A percentile compares a stretch with the other conserved stretches of the same genome.
phyloP scores from a whole-genome alignment of 106 monocot species.

The Dendrobium chrysotoxum region DNA sequence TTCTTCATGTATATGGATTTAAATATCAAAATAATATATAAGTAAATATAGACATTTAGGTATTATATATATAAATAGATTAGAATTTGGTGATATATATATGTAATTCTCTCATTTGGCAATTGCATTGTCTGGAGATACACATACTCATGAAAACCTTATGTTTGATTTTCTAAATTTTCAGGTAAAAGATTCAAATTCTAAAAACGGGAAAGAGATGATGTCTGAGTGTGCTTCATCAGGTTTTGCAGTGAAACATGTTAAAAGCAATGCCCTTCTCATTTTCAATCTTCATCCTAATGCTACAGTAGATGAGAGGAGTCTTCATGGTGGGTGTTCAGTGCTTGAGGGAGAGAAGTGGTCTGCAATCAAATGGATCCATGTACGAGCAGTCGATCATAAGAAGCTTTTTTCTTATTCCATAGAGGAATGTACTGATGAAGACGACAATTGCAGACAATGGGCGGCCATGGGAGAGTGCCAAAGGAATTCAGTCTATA shows the following conservation, averaged over 20 bases:
- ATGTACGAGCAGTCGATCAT: conserved; percentile 11
- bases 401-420: neutral
- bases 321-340: conserved; percentile 34
- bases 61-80: too few species aligned
- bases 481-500: conserved; percentile 49
- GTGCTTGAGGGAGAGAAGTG: conserved; percentile 64
- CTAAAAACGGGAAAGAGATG: conserved; percentile 14
- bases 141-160: neutral
- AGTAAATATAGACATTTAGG: too few species aligned
- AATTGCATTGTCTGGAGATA: too few species aligned
- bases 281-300: conserved; percentile 58
- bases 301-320: conserved; percentile 36
- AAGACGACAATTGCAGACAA: conserved; percentile 41
- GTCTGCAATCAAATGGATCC: conserved; percentile 55
- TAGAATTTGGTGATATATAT: too few species aligned
- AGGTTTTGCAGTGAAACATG: conserved; percentile 46
- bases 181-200: neutral
- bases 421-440: conserved; percentile 51
- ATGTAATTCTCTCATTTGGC: too few species aligned
- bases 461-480: conserved; percentile 80
- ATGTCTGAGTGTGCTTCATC: conserved; percentile 35
- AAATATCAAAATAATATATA: too few species aligned
- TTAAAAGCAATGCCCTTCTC: conserved; percentile 54
- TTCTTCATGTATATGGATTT: too few species aligned
- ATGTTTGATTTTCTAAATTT: neutral